A percentile compares a stretch with the other conserved stretches of the same genome.
These are phyloP conservation scores for Rhodotorula graminis DNA, from an alignment of 768 basidiomycete genomes.

Conservation along the genomic window DNA sequence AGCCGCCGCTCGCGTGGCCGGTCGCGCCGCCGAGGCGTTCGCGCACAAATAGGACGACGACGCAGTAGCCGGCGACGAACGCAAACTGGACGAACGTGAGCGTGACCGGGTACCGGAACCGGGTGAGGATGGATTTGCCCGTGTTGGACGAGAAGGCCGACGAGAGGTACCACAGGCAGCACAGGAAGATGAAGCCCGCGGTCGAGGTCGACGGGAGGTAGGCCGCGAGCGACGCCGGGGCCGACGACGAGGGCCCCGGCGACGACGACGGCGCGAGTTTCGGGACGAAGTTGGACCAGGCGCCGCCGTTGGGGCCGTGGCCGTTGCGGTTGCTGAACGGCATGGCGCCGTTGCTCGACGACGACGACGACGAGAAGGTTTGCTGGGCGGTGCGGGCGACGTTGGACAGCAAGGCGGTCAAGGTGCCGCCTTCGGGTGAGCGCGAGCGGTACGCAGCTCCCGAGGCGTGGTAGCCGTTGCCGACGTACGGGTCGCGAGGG, in stretches of 20 bases:
- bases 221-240: neutral
- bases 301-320: neutral
- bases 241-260: neutral
- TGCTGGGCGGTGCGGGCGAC: neutral
- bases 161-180: constrained; percentile 84
- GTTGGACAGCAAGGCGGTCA: constrained; percentile 3
- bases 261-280: neutral
- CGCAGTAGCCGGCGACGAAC: constrained; percentile 81
- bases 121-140: constrained; percentile 86
- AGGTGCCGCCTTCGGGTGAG: neutral
- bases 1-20: constrained; percentile 2
- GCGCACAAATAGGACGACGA: constrained; percentile 61
- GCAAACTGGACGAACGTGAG: constrained; percentile 95
- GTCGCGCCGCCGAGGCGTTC: neutral
- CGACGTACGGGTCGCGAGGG: neutral
- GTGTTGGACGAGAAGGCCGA: constrained; percentile 95
- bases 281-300: neutral
- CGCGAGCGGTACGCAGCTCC: constrained; percentile 1
- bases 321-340: neutral
- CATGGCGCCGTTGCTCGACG: neutral
- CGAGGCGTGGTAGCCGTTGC: neutral
- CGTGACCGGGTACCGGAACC: constrained; percentile 90
- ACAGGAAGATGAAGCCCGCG: constrained; percentile 67
- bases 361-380: neutral
- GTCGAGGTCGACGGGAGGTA: constrained; percentile 19